Conservation (phyloP, 2,329 filamentous ascomycete species). For the Fusarium clavum region DNA sequence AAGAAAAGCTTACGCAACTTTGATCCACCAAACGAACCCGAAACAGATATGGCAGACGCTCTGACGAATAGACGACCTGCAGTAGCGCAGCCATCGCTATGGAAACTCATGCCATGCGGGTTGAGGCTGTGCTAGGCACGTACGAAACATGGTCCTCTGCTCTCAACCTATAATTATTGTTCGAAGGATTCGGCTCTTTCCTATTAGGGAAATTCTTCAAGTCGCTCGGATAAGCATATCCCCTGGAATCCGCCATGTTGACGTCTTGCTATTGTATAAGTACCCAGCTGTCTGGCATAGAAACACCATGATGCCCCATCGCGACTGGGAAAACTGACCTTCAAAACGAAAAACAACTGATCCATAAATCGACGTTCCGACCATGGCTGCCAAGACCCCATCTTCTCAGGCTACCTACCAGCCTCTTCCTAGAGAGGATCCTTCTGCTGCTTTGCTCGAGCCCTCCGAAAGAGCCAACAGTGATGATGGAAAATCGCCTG, state of each 20-base stretch:
- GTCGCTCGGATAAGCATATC: neutral
- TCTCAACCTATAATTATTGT: neutral
- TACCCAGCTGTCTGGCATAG: conserved; percentile 6
- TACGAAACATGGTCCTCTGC: conserved; percentile 15
- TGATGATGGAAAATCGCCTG: conserved; percentile 24
- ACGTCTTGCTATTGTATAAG: conserved; percentile 17
- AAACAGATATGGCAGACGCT: conserved; percentile 15
- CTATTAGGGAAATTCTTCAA: conserved; percentile 13
- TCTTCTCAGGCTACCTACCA: conserved; percentile 21
- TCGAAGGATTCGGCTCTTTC: conserved; percentile 20
- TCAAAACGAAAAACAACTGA: neutral
- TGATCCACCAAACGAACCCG: conserved; percentile 25
- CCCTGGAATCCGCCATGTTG: neutral
- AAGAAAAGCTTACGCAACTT: conserved; percentile 33
- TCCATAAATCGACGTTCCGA: neutral
- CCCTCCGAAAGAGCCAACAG: conserved; percentile 13
- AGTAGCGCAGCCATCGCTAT: conserved; percentile 10
- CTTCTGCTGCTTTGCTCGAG: conserved; percentile 27
- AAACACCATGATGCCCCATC: neutral
- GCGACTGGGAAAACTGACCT: neutral
- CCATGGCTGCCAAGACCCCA: conserved; percentile 34
- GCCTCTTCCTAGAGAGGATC: conserved; percentile 36
- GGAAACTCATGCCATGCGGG: conserved; percentile 21
- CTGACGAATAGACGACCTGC: conserved; percentile 17
- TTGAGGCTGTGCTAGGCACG: conserved; percentile 32